Evolutionary conservation across 495 filamentous ascomycete species (phyloP), one percentile per base, ranked within the genome.

Genomic region (Penicillium malachiteum): DNA sequence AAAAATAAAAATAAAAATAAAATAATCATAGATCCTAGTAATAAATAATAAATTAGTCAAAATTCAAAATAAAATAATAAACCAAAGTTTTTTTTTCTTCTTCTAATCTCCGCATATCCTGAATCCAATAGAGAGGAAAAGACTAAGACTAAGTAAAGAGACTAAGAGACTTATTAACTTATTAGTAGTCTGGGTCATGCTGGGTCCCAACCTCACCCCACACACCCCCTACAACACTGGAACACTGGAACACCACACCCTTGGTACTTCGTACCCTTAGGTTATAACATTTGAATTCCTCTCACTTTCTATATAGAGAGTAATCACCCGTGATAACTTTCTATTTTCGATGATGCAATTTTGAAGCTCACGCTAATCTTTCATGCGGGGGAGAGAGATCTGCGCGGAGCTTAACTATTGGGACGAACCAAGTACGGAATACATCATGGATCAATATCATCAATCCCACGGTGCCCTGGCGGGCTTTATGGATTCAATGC

Each of bases 381-480:
- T 43, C 41, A 58, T 45, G 54, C 47, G 37, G 52, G 48, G 58
- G 47, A 31, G 17, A 45, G 21, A 48, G 37, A 56, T 52, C 41
- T 40, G 37, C 53, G 45, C 16, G 54, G 32, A 55, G 41, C 16
- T 50, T 13, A 46, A 46, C 43, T 32, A 32, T 26, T 14, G 43
- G 45, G 37, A 49, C 56, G 37, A 34, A 17, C 51, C n/a, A n/a
- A n/a, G n/a, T n/a, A 26, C 21, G 21, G 4, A 26, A 1, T 4
- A 26, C 59, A 62, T 46, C 56, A 77, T 77, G 74, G 65, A 68
- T 51, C 62, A 67, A 51, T 73, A 69, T 63, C 54, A 67, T 35
- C 62, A 69, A 42, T 46, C 73, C 46, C 72, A 71, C 49, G 47
- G 69, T 39, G 57, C 73, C 60, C 37, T 74, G 62, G 64, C 59